Percentiles rank a stretch among this genome's conserved stretches.
Conservation (phyloP, 371 early-diverging fungal genomes). For the Apophysomyces elegans region DNA sequence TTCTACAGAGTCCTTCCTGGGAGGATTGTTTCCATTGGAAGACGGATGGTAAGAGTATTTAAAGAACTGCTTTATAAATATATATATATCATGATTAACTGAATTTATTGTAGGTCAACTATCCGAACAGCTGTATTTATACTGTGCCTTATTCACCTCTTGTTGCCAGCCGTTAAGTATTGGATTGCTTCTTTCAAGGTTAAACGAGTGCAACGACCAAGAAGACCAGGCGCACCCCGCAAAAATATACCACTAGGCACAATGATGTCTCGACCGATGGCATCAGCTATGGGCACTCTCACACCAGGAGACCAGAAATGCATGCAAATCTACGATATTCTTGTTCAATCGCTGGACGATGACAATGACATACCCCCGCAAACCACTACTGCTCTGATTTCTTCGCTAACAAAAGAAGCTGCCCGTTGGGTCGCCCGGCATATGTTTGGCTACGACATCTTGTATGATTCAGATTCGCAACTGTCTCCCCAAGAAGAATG, state of each 20-base stretch:
- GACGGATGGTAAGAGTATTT: conserved; percentile 32
- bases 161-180: conserved; percentile 32
- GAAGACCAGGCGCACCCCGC: conserved; percentile 11
- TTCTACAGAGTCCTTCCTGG: conserved; percentile 12
- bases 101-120: conserved; percentile 18
- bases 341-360: conserved; percentile 28
- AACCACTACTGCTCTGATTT: not conserved
- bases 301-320: conserved; percentile 40
- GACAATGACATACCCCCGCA: conserved; percentile 18
- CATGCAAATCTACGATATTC: conserved; percentile 31
- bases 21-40: conserved; percentile 28
- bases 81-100: not conserved
- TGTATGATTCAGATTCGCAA: conserved; percentile 27
- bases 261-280: conserved; percentile 8
- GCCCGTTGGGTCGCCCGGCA: conserved; percentile 36
- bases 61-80: not conserved
- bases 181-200: conserved; percentile 30
- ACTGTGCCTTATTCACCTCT: conserved; percentile 33
- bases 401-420: conserved; percentile 24
- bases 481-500: conserved; percentile 34
- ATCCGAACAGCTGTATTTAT: conserved; percentile 39
- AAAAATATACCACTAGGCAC: conserved; percentile 8
- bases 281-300: conserved; percentile 15
- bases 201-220: conserved; percentile 33
- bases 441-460: conserved; percentile 40